phyloP scores from a whole-genome alignment of 495 filamentous ascomycete genomes.

The Penicillium bovifimosum region DNA sequence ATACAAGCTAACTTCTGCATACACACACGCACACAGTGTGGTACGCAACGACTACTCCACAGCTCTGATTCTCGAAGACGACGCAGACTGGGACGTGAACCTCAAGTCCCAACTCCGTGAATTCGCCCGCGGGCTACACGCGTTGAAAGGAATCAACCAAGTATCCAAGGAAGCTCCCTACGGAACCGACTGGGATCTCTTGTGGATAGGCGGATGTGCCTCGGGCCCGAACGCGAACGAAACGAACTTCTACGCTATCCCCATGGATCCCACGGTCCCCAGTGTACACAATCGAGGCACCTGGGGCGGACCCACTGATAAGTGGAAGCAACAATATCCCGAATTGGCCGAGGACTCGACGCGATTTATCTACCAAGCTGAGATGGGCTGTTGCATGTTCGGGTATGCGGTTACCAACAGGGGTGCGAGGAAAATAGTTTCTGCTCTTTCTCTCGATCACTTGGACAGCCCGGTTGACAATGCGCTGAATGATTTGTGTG shows the following conservation, averaged over 20 bases:
- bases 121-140: conserved; percentile 33
- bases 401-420: conserved; percentile 50
- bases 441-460: conserved; percentile 23
- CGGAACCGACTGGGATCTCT: conserved; percentile 53
- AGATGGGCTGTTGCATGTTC: conserved; percentile 23
- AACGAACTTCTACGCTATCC: conserved; percentile 25
- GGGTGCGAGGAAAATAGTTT: conserved; percentile 50
- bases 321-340: conserved; percentile 19
- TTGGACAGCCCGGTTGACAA: conserved; percentile 23
- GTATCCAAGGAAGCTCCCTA: conserved; percentile 42
- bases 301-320: conserved; percentile 15
- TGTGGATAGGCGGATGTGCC: conserved; percentile 52
- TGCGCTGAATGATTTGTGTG: conserved; percentile 26
- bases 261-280: conserved; percentile 26
- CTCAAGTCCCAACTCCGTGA: conserved; percentile 47
- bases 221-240: conserved; percentile 19
- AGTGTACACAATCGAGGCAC: conserved; percentile 12
- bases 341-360: conserved; percentile 20
- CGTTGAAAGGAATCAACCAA: conserved; percentile 22
- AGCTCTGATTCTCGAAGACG: conserved; percentile 54
- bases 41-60: conserved; percentile 40
- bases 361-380: conserved; percentile 26
- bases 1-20: neutral
- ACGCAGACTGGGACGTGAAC: conserved; percentile 52
- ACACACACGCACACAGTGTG: conserved; percentile 12